These are phyloP conservation scores for Candida sakaeoensis DNA, from an alignment of 805 yeast species.

Conservation along the genomic window DNA sequence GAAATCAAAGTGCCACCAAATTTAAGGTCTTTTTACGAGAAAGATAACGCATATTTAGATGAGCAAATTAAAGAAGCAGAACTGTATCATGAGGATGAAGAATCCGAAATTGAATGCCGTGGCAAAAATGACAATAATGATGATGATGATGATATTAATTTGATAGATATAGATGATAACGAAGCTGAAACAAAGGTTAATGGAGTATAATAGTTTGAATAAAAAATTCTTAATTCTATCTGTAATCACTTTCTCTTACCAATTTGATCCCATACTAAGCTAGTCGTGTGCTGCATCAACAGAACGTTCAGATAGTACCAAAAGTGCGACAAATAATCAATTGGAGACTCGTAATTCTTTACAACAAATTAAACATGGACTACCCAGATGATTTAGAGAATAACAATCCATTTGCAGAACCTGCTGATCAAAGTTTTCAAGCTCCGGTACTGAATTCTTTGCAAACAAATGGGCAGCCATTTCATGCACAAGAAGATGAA, in stretches of 20 bases:
- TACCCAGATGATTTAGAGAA: constrained; percentile 42
- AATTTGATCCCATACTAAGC: neutral
- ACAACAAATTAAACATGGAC: neutral
- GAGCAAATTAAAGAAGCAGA: constrained; percentile 1
- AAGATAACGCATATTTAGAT: constrained; percentile 15
- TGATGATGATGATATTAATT: constrained; percentile 1
- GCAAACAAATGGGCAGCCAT: neutral
- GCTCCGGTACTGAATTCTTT: neutral
- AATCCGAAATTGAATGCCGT: too few relatives aligned
- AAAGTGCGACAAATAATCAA: neutral
- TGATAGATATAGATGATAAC: constrained; percentile 1
- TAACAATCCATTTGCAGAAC: constrained; percentile 42
- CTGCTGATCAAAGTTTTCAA: constrained; percentile 15
- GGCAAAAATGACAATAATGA: neutral
- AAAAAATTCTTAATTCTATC: too few relatives aligned
- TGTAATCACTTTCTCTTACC: too few relatives aligned
- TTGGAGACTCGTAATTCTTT: neutral
- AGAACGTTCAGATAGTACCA: neutral
- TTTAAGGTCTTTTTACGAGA: constrained; percentile 15
- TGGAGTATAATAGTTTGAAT: too few relatives aligned
- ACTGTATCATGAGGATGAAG: neutral
- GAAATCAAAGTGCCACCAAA: constrained; percentile 9
- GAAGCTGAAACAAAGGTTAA: neutral
- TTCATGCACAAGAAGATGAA: constrained; percentile 14
- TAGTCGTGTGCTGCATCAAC: neutral